Evolutionary conservation across 2,329 filamentous ascomycete species (phyloP).

Genomic region (Leptographium wingfieldii): DNA sequence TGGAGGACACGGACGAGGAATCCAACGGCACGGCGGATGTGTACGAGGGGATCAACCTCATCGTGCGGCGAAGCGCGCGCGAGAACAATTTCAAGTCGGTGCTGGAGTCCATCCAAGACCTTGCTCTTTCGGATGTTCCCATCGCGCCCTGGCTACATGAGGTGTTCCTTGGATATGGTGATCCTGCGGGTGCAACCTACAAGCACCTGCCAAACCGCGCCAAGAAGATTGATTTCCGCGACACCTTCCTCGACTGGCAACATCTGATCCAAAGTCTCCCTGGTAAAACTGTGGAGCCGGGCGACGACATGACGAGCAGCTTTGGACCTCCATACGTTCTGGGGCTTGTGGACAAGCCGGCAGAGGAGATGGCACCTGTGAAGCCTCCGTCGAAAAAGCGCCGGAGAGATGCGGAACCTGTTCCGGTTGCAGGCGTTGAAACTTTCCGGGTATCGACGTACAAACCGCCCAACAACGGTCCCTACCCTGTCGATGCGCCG

Average conservation of each 20-base stretch:
- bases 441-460: conserved; percentile 79
- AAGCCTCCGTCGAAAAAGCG: conserved; percentile 70
- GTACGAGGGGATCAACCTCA: conserved; percentile 73
- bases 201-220: conserved; percentile 68
- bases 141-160: conserved; percentile 89
- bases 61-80: conserved; percentile 68
- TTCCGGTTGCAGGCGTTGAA: conserved; percentile 48
- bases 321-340: conserved; percentile 84
- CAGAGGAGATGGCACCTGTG: conserved; percentile 22
- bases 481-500: conserved; percentile 74
- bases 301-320: conserved; percentile 55
- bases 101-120: conserved; percentile 76
- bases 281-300: conserved; percentile 74
- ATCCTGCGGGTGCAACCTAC: conserved; percentile 78
- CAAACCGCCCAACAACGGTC: conserved; percentile 74
- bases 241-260: conserved; percentile 93
- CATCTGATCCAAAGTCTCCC: conserved; percentile 83
- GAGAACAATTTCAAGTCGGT: conserved; percentile 98
- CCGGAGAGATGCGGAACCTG: conserved; percentile 62
- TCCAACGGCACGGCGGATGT: conserved; percentile 60
- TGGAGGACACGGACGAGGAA: conserved; percentile 56
- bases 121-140: conserved; percentile 74
- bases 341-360: conserved; percentile 45
- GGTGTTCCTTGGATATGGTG: conserved; percentile 93
- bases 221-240: conserved; percentile 73